These are phyloP conservation scores for Clausena lansium DNA, from an alignment of 345 rosid genomes.

Conservation along the genomic window DNA sequence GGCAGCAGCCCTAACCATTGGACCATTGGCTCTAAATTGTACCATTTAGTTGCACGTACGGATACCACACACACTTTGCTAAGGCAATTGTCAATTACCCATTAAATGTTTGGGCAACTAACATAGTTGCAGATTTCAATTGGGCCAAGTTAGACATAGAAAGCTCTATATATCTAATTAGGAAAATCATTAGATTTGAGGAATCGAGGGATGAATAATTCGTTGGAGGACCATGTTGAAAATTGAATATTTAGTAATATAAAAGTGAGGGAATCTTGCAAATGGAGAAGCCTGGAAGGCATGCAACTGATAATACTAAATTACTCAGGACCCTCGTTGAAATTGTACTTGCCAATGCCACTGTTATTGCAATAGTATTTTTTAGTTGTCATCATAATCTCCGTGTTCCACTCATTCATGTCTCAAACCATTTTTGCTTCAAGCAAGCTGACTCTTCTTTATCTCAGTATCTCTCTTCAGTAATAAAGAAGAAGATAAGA, in stretches of 20 bases:
- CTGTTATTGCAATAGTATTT: neutral
- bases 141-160: neutral
- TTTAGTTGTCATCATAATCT: neutral
- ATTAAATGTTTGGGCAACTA: neutral
- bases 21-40: no score
- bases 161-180: neutral
- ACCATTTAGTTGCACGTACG: neutral
- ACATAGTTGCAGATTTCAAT: neutral
- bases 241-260: neutral
- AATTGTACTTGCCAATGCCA: neutral
- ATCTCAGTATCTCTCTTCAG: no score
- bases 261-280: neutral
- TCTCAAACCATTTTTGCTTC: neutral
- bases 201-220: neutral
- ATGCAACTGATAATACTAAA: neutral
- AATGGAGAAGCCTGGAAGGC: neutral
- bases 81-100: neutral
- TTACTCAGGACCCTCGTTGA: conserved; percentile 1
- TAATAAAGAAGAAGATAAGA: conserved; percentile 11
- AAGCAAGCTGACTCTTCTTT: neutral
- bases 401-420: conserved; percentile 3
- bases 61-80: neutral
- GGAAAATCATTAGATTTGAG: neutral
- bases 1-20: no score
- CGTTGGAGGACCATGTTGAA: neutral